phyloP scores from a whole-genome alignment of 805 yeast genomes.

The Zygosaccharomyces rouxii region DNA sequence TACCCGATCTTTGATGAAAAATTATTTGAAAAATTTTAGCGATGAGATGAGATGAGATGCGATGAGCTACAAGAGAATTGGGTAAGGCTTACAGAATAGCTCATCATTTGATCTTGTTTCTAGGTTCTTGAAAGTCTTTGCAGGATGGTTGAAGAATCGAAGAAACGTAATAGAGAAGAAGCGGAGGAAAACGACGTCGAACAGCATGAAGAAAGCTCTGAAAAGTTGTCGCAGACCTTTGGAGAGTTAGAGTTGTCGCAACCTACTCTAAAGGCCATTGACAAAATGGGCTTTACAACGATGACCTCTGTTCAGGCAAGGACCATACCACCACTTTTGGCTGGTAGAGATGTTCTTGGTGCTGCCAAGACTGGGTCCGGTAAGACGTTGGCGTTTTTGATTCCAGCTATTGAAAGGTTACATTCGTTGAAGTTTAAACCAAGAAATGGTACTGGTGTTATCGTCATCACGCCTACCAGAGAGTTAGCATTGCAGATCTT shows the following conservation, averaged over 20 bases:
- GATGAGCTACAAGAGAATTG: constrained; percentile 14
- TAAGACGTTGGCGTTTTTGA: constrained; percentile 89
- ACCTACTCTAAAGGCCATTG: constrained; percentile 77
- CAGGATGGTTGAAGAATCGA: constrained; percentile 4
- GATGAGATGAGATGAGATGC: constrained; percentile 24
- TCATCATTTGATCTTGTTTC: not conserved
- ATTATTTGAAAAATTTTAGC: constrained; percentile 8
- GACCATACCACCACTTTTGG: constrained; percentile 93
- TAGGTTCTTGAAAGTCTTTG: not conserved
- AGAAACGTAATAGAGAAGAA: constrained; percentile 11
- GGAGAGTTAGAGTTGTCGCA: constrained; percentile 63
- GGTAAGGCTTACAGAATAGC: not conserved
- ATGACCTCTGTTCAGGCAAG: constrained; percentile 96
- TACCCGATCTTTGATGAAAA: constrained; percentile 5
- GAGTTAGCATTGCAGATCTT: constrained; percentile 96
- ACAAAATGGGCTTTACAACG: constrained; percentile 80
- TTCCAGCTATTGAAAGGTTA: constrained; percentile 92
- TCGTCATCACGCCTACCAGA: constrained; percentile 94
- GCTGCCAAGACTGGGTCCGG: constrained; percentile 99
- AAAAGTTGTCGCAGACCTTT: constrained; percentile 32
- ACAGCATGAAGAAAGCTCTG: constrained; percentile 10
- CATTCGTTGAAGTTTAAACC: constrained; percentile 92
- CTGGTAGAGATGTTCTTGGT: constrained; percentile 96
- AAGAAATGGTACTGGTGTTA: constrained; percentile 96
- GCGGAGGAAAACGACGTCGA: constrained; percentile 10